phyloP scores from a whole-genome alignment of 805 yeast genomes.

The Metschnikowia cubensis region DNA sequence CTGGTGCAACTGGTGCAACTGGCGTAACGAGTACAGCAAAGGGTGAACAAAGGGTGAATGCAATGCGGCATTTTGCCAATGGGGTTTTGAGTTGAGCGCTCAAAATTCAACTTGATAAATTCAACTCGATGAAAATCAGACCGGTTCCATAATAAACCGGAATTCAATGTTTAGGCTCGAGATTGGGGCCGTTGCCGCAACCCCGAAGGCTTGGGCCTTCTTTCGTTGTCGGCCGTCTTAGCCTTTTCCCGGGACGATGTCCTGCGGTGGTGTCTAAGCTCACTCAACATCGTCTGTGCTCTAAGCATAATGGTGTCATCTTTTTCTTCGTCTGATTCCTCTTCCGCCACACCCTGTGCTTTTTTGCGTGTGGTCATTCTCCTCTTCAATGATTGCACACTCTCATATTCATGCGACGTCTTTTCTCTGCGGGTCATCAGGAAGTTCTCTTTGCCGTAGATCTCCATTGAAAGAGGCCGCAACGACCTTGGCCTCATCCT shows the following conservation, averaged over 20 bases:
- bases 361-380: conserved; percentile 35
- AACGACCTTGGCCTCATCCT: background rate
- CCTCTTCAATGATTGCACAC: conserved; percentile 35
- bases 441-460: conserved; percentile 3
- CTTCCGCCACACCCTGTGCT: conserved; percentile 20
- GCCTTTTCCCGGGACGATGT: conserved; percentile 1
- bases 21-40: too few species aligned
- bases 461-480: conserved; percentile 5
- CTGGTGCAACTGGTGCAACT: too few species aligned
- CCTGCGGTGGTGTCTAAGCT: conserved; percentile 21
- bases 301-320: conserved; percentile 27
- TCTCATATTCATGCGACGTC: conserved; percentile 26
- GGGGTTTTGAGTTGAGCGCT: too few species aligned
- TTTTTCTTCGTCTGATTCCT: conserved; percentile 5
- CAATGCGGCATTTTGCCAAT: too few species aligned
- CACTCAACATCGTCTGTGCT: conserved; percentile 39
- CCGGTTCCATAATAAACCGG: too few species aligned
- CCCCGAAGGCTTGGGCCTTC: background rate
- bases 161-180: background rate
- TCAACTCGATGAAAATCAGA: too few species aligned
- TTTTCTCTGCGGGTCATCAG: conserved; percentile 5
- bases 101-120: too few species aligned
- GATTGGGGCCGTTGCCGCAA: conserved; percentile 3
- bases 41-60: too few species aligned
- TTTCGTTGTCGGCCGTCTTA: background rate